These are phyloP conservation scores for Raffaelea arxii DNA, from an alignment of 2,329 filamentous ascomycete genomes.

Conservation along the genomic window DNA sequence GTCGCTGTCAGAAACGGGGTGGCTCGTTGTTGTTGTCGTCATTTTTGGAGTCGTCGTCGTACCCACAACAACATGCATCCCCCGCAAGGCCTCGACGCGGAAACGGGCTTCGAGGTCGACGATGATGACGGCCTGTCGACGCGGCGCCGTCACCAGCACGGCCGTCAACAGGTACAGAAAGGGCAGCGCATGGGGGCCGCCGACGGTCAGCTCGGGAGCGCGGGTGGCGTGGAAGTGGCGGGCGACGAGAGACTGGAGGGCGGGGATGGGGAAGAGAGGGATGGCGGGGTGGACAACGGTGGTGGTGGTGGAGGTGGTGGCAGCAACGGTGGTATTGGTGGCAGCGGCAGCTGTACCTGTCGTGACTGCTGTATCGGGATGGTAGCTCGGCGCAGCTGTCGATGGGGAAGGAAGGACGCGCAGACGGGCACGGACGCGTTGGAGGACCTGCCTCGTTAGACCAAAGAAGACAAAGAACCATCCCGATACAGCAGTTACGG, in stretches of 20 bases:
- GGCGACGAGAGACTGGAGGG: slow-evolving; percentile 35
- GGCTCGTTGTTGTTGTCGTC: not conserved
- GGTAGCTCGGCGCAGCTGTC: slow-evolving; percentile 7
- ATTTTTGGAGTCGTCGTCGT: not conserved
- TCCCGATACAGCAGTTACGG: not conserved
- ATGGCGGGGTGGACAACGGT: not conserved
- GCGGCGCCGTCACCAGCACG: slow-evolving; percentile 36
- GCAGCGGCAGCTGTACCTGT: not conserved
- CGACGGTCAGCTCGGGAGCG: slow-evolving; percentile 36
- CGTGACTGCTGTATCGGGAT: not conserved
- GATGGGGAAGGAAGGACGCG: too few species aligned
- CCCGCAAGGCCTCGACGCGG: slow-evolving; percentile 37
- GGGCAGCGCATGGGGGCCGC: slow-evolving; percentile 38
- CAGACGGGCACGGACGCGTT: slow-evolving; percentile 6
- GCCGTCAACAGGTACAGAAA: slow-evolving; percentile 47
- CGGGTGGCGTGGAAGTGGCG: slow-evolving; percentile 39
- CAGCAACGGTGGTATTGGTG: slow-evolving; percentile 3
- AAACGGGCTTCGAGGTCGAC: slow-evolving; percentile 48
- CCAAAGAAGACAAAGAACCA: not conserved
- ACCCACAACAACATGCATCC: slow-evolving; percentile 6
- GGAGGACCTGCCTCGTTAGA: slow-evolving; percentile 9
- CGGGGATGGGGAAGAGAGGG: slow-evolving; percentile 26
- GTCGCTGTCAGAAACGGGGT: slow-evolving; percentile 20
- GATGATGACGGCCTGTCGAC: slow-evolving; percentile 39
- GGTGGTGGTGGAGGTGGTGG: too few species aligned